phyloP scores from a whole-genome alignment of 1,284 basidiomycete species.

The Irpex sp. region DNA sequence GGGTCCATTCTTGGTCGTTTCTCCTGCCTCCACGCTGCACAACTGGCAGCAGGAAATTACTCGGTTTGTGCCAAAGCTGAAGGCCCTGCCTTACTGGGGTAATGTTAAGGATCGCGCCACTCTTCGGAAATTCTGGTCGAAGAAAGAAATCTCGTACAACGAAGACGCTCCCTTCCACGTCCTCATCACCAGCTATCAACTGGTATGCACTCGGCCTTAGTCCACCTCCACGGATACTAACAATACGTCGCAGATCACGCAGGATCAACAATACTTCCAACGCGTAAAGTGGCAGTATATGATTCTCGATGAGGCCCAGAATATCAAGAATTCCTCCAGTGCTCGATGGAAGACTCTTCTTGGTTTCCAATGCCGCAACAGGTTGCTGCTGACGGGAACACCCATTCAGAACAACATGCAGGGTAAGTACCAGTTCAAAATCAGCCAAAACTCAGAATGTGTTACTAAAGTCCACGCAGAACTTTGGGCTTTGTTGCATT shows the following conservation, averaged over 20 bases:
- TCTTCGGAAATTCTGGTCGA: slow-evolving; percentile 97
- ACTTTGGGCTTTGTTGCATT: slow-evolving; percentile 98
- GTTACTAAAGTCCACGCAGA: slow-evolving; percentile 47
- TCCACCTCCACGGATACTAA: neutral
- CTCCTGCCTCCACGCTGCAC: slow-evolving; percentile 95
- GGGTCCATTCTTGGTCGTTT: slow-evolving; percentile 99
- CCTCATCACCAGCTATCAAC: slow-evolving; percentile 98
- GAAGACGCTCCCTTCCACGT: slow-evolving; percentile 97
- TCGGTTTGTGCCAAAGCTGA: slow-evolving; percentile 91
- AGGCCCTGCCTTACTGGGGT: slow-evolving; percentile 98
- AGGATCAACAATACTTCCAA: slow-evolving; percentile 98
- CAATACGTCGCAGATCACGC: slow-evolving; percentile 63
- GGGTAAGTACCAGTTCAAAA: slow-evolving; percentile 46
- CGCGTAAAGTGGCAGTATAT: slow-evolving; percentile 99
- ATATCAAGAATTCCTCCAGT: slow-evolving; percentile 98
- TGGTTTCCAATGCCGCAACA: slow-evolving; percentile 95
- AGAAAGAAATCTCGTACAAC: slow-evolving; percentile 95
- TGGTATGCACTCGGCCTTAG: slow-evolving; percentile 22
- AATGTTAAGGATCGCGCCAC: slow-evolving; percentile 95
- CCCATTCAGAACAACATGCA: slow-evolving; percentile 99
- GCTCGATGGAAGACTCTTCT: slow-evolving; percentile 97
- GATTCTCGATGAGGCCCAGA: slow-evolving; percentile 99
- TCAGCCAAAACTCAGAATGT: slow-evolving; percentile 5
- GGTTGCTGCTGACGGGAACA: slow-evolving; percentile 93
- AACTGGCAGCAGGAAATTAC: slow-evolving; percentile 99